Evolutionary conservation across 2,329 filamentous ascomycete genomes (phyloP).

Genomic region (Clonostachys rhizophaga): DNA sequence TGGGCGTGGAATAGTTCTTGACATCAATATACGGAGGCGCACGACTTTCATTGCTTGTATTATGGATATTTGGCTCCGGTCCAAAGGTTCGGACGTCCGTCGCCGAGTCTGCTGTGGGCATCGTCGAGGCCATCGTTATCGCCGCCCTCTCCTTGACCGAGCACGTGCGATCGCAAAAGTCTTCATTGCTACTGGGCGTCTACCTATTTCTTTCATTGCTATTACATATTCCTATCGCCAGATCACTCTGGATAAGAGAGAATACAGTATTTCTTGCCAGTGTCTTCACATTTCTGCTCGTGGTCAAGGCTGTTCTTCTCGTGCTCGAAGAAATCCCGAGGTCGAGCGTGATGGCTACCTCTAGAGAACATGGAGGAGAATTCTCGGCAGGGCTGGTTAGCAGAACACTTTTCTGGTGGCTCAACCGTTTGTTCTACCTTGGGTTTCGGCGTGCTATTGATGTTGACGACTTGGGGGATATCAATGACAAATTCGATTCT

Average conservation of each 20-base stretch:
- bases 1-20: constrained; percentile 4
- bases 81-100: constrained; percentile 16
- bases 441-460: constrained; percentile 15
- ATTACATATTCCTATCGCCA: constrained; percentile 21
- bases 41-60: constrained; percentile 12
- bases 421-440: constrained; percentile 19
- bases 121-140: constrained; percentile 17
- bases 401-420: constrained; percentile 28
- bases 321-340: constrained; percentile 17
- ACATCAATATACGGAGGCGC: constrained; percentile 7
- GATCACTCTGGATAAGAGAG: constrained; percentile 25
- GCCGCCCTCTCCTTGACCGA: constrained; percentile 22
- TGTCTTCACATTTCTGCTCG: constrained; percentile 16
- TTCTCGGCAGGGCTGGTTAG: constrained; percentile 22
- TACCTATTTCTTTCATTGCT: constrained; percentile 23
- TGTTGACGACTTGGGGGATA: constrained; percentile 13
- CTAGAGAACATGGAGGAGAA: constrained; percentile 12
- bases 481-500: constrained; percentile 20
- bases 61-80: constrained; percentile 16
- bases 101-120: constrained; percentile 14
- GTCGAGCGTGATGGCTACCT: not conserved
- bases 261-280: constrained; percentile 12
- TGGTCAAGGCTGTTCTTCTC: constrained; percentile 17
- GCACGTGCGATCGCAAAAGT: constrained; percentile 20
- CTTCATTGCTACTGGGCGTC: constrained; percentile 20